Percentiles rank a stretch among this genome's conserved stretches.
phyloP scores from a whole-genome alignment of 805 yeast species.

The Vanderwaltozyma polyspora region DNA sequence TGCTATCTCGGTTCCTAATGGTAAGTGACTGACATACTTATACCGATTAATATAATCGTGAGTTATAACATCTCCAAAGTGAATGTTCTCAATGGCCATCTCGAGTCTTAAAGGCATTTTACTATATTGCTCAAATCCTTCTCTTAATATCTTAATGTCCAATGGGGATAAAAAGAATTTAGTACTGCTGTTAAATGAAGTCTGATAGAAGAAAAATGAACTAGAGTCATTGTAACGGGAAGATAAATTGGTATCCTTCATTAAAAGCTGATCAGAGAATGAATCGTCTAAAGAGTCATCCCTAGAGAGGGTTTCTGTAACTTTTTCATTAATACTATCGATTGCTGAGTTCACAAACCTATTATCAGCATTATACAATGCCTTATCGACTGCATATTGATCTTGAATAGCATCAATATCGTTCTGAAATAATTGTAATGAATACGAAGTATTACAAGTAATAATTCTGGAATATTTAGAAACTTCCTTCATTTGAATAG shows the following conservation, averaged over 20 bases:
- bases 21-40: constrained; percentile 73
- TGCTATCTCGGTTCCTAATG: constrained; percentile 75
- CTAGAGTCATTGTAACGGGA: constrained; percentile 27
- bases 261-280: constrained; percentile 1
- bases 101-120: constrained; percentile 57
- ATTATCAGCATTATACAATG: constrained; percentile 50
- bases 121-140: constrained; percentile 50
- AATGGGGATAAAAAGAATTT: constrained; percentile 63
- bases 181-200: constrained; percentile 56
- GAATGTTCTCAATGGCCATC: constrained; percentile 58
- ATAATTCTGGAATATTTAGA: constrained; percentile 54
- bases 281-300: constrained; percentile 5
- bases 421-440: constrained; percentile 40
- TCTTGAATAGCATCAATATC: constrained; percentile 47
- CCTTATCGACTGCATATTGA: constrained; percentile 46
- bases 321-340: constrained; percentile 38
- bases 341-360: constrained; percentile 45
- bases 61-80: constrained; percentile 51
- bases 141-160: constrained; percentile 63
- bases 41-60: constrained; percentile 46
- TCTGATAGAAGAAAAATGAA: constrained; percentile 67
- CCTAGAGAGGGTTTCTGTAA: constrained; percentile 26
- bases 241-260: constrained; percentile 5
- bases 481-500: constrained; percentile 32
- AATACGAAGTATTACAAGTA: constrained; percentile 49